Percentiles rank a stretch among this genome's conserved stretches.
phyloP scores from a whole-genome alignment of 371 early-diverging fungal species.

The Mucor plumbeus region DNA sequence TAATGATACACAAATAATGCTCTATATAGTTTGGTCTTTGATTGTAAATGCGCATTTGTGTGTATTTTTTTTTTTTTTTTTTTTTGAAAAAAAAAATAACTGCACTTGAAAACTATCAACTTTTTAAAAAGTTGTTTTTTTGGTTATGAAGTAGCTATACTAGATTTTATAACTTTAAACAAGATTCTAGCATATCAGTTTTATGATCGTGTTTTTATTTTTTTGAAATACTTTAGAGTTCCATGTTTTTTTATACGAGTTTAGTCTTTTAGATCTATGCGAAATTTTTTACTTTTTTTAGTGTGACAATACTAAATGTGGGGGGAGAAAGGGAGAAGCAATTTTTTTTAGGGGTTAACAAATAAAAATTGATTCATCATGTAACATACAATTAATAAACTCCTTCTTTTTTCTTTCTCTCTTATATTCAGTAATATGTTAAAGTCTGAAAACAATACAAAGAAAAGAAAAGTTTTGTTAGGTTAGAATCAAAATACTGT shows the following conservation, averaged over 20 bases:
- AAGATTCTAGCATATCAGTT: too few species aligned
- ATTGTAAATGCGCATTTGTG: not conserved
- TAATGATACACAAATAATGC: not conserved
- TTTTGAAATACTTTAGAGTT: too few species aligned
- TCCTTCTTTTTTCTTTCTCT: not conserved
- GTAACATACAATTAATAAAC: not conserved
- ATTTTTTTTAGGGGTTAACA: not conserved
- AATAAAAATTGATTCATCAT: not conserved
- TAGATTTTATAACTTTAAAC: too few species aligned
- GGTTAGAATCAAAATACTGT: not conserved
- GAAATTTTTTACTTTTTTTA: not conserved
- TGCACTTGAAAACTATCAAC: not conserved
- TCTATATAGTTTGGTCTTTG: not conserved
- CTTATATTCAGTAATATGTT: not conserved
- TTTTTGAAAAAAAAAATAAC: too few species aligned
- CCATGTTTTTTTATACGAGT: too few species aligned
- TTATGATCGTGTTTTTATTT: too few species aligned
- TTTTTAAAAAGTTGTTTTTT: too few species aligned
- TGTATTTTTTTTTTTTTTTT: not conserved
- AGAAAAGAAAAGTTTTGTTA: conserved; percentile 13
- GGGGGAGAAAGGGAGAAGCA: not conserved
- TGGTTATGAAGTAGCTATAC: too few species aligned
- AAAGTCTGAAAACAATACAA: not conserved
- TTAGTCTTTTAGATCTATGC: not conserved
- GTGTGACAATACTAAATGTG: not conserved